Evolutionary conservation across 2,329 filamentous ascomycete species (phyloP).

Genomic region (Lojkania enalia): DNA sequence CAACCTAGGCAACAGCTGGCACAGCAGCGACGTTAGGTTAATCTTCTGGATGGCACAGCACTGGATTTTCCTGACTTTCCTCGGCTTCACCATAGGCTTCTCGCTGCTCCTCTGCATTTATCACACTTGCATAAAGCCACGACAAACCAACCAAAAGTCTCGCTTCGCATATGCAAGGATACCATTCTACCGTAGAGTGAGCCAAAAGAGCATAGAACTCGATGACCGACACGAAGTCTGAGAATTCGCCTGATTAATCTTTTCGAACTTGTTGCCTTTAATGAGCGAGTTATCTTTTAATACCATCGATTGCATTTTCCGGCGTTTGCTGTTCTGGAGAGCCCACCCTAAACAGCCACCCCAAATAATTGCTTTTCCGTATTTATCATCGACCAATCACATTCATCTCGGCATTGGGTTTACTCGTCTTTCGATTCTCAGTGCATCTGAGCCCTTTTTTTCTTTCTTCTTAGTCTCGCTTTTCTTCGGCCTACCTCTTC

Average conservation of each 20-base stretch:
- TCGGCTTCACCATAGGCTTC: constrained; percentile 58
- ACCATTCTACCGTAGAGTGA: constrained; percentile 43
- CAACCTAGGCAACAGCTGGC: constrained; percentile 67
- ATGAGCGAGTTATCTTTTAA: constrained; percentile 25
- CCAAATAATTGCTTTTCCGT: too few species aligned
- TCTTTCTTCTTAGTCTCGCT: too few species aligned
- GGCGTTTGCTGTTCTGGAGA: constrained; percentile 22
- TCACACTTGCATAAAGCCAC: constrained; percentile 54
- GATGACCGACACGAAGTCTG: constrained; percentile 43
- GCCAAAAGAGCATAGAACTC: constrained; percentile 41
- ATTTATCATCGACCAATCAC: too few species aligned
- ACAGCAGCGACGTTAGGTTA: constrained; percentile 63
- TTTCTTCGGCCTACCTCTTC: too few species aligned
- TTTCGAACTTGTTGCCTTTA: constrained; percentile 20
- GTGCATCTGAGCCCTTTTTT: too few species aligned
- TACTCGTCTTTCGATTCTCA: too few species aligned
- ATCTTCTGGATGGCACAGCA: constrained; percentile 66
- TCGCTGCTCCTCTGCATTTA: constrained; percentile 56
- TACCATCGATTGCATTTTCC: constrained; percentile 26
- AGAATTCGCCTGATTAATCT: neutral
- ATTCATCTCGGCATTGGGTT: too few species aligned
- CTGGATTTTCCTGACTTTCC: constrained; percentile 59
- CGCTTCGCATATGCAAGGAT: constrained; percentile 30
- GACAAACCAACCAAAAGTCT: constrained; percentile 27
- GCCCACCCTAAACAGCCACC: too few species aligned